phyloP scores from a whole-genome alignment of 306 rosid species.

The Amphicarpaea edgeworthii region DNA sequence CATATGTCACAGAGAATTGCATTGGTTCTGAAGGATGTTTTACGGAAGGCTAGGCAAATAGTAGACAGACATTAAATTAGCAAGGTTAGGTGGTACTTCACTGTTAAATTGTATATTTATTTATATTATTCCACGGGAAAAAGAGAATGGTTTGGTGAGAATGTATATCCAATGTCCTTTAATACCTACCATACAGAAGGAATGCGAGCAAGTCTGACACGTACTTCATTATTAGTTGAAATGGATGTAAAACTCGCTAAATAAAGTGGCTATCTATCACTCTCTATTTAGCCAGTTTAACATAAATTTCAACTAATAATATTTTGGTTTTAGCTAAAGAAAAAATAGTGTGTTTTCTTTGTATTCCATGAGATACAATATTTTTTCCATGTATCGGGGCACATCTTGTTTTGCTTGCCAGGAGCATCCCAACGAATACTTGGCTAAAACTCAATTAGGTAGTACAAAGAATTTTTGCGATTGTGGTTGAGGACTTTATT shows the following conservation, averaged over 20 bases:
- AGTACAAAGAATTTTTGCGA: neutral
- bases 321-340: neutral
- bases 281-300: neutral
- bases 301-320: neutral
- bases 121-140: conserved; percentile 33
- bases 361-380: neutral
- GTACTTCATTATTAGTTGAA: neutral
- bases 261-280: neutral
- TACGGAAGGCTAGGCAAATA: conserved; percentile 64
- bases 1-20: conserved; percentile 90
- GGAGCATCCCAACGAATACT: neutral
- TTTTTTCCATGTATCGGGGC: neutral
- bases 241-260: neutral
- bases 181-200: conserved; percentile 40
- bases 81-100: conserved; percentile 7
- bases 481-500: neutral
- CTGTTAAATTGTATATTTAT: conserved; percentile 51
- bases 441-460: neutral
- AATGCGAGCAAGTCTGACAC: neutral
- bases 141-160: conserved; percentile 25
- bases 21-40: conserved; percentile 73
- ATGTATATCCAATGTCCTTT: conserved; percentile 34
- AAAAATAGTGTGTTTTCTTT: neutral
- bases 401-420: neutral
- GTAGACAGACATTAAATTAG: conserved; percentile 42